These are phyloP conservation scores for Ogataea pilisensis DNA, from an alignment of 805 yeast genomes.

Conservation along the genomic window DNA sequence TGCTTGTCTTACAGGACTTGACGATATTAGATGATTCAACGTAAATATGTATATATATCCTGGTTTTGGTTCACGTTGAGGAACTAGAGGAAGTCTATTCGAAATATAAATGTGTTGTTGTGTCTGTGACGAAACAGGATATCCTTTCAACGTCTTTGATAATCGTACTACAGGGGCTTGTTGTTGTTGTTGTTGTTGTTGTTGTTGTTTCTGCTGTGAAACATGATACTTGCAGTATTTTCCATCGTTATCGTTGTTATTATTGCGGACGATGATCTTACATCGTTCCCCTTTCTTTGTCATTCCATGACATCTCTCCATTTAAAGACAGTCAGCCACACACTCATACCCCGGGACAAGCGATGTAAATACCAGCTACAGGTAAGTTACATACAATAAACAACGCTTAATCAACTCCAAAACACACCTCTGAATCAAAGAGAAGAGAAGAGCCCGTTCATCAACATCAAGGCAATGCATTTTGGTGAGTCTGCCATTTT, in stretches of 20 bases:
- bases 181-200: background rate
- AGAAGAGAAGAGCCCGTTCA: too few species aligned
- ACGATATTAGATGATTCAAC: constrained; percentile 34
- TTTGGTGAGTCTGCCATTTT: too few species aligned
- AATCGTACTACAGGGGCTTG: background rate
- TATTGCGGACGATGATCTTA: constrained; percentile 30
- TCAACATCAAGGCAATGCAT: too few species aligned
- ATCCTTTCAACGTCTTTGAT: too few species aligned
- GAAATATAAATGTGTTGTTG: background rate
- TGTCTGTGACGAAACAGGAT: background rate
- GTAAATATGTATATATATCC: constrained; percentile 54
- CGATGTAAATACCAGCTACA: background rate
- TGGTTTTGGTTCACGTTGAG: constrained; percentile 2
- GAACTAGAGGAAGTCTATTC: background rate
- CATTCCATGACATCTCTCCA: constrained; percentile 38
- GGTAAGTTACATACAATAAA: too few species aligned
- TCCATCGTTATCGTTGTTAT: constrained; percentile 8
- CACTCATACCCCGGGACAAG: too few species aligned
- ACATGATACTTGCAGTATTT: constrained; percentile 36
- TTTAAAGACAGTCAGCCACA: background rate
- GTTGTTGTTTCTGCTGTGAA: constrained; percentile 10
- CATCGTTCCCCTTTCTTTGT: constrained; percentile 40
- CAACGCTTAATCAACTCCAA: too few species aligned
- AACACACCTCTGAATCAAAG: too few species aligned
- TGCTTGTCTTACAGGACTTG: constrained; percentile 25